These are phyloP conservation scores for Nicotiana otophora DNA, from an alignment of 257 asterid genomes.

Conservation along the genomic window DNA sequence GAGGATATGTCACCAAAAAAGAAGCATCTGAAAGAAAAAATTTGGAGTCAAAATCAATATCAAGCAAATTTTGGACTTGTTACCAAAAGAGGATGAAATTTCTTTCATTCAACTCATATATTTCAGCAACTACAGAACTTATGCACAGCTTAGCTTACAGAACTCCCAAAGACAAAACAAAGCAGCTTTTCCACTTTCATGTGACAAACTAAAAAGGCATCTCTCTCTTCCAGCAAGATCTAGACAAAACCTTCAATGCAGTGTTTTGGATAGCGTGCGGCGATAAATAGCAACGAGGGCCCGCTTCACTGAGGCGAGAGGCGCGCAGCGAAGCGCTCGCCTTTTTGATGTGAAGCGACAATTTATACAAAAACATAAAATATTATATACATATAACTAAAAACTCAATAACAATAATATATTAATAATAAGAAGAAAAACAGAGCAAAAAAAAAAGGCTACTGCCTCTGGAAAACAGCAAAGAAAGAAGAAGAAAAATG, in stretches of 20 bases:
- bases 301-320: too few species aligned
- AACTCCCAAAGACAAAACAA: background rate
- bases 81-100: conserved; percentile 1
- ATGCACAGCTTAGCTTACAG: background rate
- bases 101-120: background rate
- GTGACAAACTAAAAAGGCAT: background rate
- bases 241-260: background rate
- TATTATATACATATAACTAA: too few species aligned
- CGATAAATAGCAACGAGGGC: too few species aligned
- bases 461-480: too few species aligned
- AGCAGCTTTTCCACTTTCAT: background rate
- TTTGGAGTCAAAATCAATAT: background rate
- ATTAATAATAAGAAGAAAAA: too few species aligned
- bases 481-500: too few species aligned
- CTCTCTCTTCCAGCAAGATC: background rate
- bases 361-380: too few species aligned
- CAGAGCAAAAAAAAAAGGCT: too few species aligned
- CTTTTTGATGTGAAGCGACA: too few species aligned
- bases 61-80: background rate
- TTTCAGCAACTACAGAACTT: background rate
- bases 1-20: conserved; percentile 92
- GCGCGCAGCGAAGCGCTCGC: too few species aligned
- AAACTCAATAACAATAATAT: too few species aligned
- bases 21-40: conserved; percentile 62
- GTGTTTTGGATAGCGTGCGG: too few species aligned